These are phyloP conservation scores for Phytopythium helicoides DNA, from an alignment of 352 stramenopile genomes.

Conservation along the genomic window DNA sequence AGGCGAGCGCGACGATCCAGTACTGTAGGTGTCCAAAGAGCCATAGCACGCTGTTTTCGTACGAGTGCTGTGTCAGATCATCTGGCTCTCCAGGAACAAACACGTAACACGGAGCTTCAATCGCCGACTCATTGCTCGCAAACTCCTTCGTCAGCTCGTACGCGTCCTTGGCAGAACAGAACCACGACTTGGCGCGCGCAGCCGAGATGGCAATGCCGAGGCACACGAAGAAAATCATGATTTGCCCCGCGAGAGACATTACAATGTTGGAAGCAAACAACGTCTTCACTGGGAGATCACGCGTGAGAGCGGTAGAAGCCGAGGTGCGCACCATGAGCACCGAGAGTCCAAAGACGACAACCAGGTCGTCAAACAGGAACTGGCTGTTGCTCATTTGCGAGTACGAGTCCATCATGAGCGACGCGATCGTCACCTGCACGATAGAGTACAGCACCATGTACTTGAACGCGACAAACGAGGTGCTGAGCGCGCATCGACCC, in stretches of 20 bases:
- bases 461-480: slow-evolving; percentile 88
- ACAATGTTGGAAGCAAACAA: slow-evolving; percentile 64
- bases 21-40: slow-evolving; percentile 79
- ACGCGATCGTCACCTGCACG: slow-evolving; percentile 74
- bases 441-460: slow-evolving; percentile 93
- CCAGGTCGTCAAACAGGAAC: slow-evolving; percentile 77
- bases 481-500: slow-evolving; percentile 87
- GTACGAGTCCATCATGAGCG: slow-evolving; percentile 56
- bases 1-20: slow-evolving; percentile 60
- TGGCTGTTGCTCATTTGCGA: slow-evolving; percentile 78
- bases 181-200: slow-evolving; percentile 53
- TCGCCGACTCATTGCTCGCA: slow-evolving; percentile 26
- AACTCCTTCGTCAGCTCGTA: slow-evolving; percentile 37
- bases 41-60: slow-evolving; percentile 79
- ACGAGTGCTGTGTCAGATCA: slow-evolving; percentile 66
- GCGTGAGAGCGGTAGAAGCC: slow-evolving; percentile 31
- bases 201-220: slow-evolving; percentile 57
- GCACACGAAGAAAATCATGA: slow-evolving; percentile 51
- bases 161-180: slow-evolving; percentile 48
- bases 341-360: slow-evolving; percentile 67
- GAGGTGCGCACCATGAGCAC: slow-evolving; percentile 71
- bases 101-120: slow-evolving; percentile 61
- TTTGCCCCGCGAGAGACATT: slow-evolving; percentile 52
- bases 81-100: slow-evolving; percentile 45
- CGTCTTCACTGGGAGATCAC: slow-evolving; percentile 45